Base-by-base conservation (phyloP, 805 yeast species). In the Kazachstania africana region DNA sequence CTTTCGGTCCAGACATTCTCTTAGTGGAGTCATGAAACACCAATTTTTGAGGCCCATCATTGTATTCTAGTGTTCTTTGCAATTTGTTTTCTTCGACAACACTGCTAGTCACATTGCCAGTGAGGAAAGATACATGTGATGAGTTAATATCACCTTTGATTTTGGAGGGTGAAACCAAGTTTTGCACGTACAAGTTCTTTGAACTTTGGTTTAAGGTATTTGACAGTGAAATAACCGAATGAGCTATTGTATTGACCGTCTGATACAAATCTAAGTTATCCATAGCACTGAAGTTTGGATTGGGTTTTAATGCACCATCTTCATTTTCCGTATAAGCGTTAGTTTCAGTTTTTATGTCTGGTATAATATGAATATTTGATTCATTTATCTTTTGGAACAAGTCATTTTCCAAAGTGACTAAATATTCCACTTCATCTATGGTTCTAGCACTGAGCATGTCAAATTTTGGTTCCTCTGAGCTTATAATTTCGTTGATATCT, bases 371-470 rank as follows among this genome's bases (percentile, higher is more conserved):
- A n/a, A n/a, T n/a, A n/a, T n/a, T n/a, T n/a, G n/a, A n/a, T 16
- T 23, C 28, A 14, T 34, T 29, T 27, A 35, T 15, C 13, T 28
- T 32, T 24, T 30, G 30, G 22, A 59, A 24, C 5, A 62, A 37
- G n/a, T 55, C 51, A 37, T 62, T 59, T 43, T 70, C 73, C 43
- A 63, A 61, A 8, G 72, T 46, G 4, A 72, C 60, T 28, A 74
- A 53, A 38, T 55, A 66, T 44, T 75, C 79, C 28, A 77, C 67
- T 47, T 80, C 87, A 41, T 74, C 78, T 17, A 78, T 66, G 3
- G 80, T 73, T 47, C 84, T 61, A 3, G 83, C 83, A 50, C 83
- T 73, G 35, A 80, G 53, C 6, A 76, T 58, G 52, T 79, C 88
- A 36, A 73, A 64, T 40, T 73, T 66, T 2, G 55, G 42, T n/a